Conservation (phyloP, 129 eudicot species). For the Flaveria brownii region DNA sequence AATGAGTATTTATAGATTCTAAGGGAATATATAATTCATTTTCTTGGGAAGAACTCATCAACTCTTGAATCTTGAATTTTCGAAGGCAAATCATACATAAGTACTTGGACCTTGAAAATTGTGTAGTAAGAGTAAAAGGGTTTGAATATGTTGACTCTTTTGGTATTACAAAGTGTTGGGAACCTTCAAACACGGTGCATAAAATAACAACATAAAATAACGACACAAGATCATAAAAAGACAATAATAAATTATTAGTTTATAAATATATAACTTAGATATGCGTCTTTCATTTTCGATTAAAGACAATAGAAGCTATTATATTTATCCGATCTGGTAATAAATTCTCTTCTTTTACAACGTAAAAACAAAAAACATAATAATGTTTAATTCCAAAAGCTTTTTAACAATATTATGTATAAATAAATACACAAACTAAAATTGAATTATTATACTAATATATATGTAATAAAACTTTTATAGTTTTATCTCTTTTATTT, state of each 20-base stretch:
- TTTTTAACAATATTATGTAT: no score
- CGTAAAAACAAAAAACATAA: neutral
- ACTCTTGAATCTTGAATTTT: slow-evolving; percentile 34
- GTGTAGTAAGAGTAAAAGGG: slow-evolving; percentile 29
- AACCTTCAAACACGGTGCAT: slow-evolving; percentile 37
- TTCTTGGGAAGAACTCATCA: slow-evolving; percentile 12
- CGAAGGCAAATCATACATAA: slow-evolving; percentile 35
- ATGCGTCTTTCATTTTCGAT: neutral
- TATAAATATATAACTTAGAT: neutral
- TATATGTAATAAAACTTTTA: no score
- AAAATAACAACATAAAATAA: neutral
- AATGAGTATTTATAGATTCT: slow-evolving; percentile 37
- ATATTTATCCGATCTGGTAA: no score
- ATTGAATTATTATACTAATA: no score
- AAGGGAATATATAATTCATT: neutral
- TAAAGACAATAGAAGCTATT: no score
- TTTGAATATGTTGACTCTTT: slow-evolving; percentile 37
- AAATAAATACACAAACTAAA: no score
- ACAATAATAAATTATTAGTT: neutral
- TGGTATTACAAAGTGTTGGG: slow-evolving; percentile 11
- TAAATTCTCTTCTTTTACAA: neutral
- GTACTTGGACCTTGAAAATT: slow-evolving; percentile 24
- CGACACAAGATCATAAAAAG: neutral
- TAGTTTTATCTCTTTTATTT: no score
- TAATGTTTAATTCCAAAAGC: neutral